These are phyloP conservation scores for Arabidopsis lyrata DNA, from an alignment of 441 rosid genomes.

Conservation along the genomic window DNA sequence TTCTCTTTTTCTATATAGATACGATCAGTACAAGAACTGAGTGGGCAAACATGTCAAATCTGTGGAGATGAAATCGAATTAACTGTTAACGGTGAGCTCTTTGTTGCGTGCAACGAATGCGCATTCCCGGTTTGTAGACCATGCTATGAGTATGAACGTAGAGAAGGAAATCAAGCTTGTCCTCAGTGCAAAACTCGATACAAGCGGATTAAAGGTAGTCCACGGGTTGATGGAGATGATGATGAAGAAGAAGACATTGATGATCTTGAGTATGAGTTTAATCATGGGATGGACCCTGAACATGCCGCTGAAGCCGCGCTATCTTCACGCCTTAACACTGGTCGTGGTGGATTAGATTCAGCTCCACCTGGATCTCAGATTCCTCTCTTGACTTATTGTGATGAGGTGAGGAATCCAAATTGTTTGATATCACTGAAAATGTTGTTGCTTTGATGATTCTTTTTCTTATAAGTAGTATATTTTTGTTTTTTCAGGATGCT, in stretches of 20 bases:
- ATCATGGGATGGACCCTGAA: constrained; percentile 53
- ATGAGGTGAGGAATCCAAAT: constrained; percentile 53
- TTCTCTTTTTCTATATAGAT: constrained; percentile 49
- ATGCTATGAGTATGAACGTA: constrained; percentile 88
- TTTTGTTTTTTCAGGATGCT: constrained; percentile 47
- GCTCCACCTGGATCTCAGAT: constrained; percentile 55
- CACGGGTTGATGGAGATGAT: constrained; percentile 78
- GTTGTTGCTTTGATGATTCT: constrained; percentile 1
- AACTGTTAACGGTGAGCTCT: constrained; percentile 62
- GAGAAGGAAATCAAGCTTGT: constrained; percentile 82
- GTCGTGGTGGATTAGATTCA: constrained; percentile 55
- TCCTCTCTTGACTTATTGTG: constrained; percentile 72
- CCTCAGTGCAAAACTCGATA: constrained; percentile 85
- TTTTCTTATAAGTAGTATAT: background rate
- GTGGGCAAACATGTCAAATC: constrained; percentile 68
- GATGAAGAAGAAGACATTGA: constrained; percentile 77
- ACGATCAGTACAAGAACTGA: constrained; percentile 67
- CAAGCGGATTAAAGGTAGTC: constrained; percentile 82
- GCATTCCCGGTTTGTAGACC: constrained; percentile 88
- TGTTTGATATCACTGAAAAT: background rate
- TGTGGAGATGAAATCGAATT: constrained; percentile 74
- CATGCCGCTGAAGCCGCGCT: constrained; percentile 56
- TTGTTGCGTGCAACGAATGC: constrained; percentile 92
- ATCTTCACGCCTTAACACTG: constrained; percentile 48
- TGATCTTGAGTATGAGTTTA: constrained; percentile 73